These are phyloP conservation scores for Blumeria hordei DNA, from an alignment of 2,329 filamentous ascomycete species.

Conservation along the genomic window DNA sequence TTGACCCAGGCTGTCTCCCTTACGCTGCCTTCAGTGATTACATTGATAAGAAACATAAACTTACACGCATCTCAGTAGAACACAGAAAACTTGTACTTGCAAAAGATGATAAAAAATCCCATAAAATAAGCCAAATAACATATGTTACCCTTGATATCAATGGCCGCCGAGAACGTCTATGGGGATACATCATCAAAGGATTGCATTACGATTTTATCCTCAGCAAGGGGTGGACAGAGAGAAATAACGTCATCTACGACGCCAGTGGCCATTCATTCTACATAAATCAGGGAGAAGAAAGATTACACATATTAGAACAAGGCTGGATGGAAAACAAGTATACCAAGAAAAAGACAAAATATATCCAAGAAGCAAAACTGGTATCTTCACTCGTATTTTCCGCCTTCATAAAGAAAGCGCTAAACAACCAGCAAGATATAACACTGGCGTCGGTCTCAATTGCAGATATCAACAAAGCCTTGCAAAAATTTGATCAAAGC, in stretches of 20 bases:
- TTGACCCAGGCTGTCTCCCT: not conserved
- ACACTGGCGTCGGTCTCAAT: not conserved
- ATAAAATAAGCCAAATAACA: not conserved
- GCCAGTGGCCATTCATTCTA: not conserved
- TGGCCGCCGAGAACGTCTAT: not conserved
- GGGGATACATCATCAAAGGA: not conserved
- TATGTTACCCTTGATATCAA: not conserved
- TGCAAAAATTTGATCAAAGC: not conserved
- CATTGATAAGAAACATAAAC: not conserved
- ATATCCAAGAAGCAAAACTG: not conserved
- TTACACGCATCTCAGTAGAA: not conserved
- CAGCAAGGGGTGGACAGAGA: not conserved
- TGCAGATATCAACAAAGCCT: not conserved
- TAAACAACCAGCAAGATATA: not conserved
- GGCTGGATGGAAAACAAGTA: not conserved
- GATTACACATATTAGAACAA: not conserved
- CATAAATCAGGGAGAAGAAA: not conserved
- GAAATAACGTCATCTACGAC: not conserved
- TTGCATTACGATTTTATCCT: not conserved
- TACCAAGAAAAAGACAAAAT: not conserved
- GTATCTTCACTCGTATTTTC: not conserved
- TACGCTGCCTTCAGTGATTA: not conserved
- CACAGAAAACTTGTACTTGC: not conserved
- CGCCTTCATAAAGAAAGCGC: not conserved
- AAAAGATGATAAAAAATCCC: not conserved